Base-by-base conservation (phyloP, 768 basidiomycete genomes). In the Russula emetica region DNA sequence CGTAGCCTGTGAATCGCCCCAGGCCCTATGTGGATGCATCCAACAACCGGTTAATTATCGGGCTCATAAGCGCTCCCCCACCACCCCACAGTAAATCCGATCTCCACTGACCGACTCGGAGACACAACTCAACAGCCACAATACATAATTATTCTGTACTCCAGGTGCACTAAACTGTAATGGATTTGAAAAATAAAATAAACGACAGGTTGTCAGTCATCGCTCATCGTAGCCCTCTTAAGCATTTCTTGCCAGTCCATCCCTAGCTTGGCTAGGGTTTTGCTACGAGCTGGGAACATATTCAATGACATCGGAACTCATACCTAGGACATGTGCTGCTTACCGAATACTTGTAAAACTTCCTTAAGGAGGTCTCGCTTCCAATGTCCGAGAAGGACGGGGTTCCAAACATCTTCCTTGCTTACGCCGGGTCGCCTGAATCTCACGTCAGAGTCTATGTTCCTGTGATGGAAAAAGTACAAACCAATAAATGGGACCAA, bases 401-500 rank as follows among this genome's bases (percentile, higher is more conserved):
- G 81, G 24, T 78, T 78, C 91, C 92, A 95, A 14, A 82, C 80
- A 3, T 90, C 78, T 45, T 76, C 84, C 62, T 66, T 66, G 38
- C n/a, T 24, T 49, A 82, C 79, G 20, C 81, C 81, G 52, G 89
- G 86, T 38, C 88, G 84, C 84, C 89, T 89, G 70, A n/a, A 58
- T 36, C 9, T 44, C 59, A 52, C 66, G 64, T 64, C 26, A 30
- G 65, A 8, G 5, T 34, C 34, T 53, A 32, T 18, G 10, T 22
- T 20, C 22, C 7, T 38, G 7, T 57, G 44, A 8, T 42, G 47
- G n/a, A 49, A 14, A 8, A 42, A 47, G 34, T 1, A 82, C 90
- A 63, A 71, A 95, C 95, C 86, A 89, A 75, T 92, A 96, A 44
- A 94, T 77, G 0, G 94, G 95, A 18, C 95, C 94, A 69, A 90